These are phyloP conservation scores for Microbotryum scabiosae DNA, from an alignment of 1,284 basidiomycete genomes.

Conservation along the genomic window DNA sequence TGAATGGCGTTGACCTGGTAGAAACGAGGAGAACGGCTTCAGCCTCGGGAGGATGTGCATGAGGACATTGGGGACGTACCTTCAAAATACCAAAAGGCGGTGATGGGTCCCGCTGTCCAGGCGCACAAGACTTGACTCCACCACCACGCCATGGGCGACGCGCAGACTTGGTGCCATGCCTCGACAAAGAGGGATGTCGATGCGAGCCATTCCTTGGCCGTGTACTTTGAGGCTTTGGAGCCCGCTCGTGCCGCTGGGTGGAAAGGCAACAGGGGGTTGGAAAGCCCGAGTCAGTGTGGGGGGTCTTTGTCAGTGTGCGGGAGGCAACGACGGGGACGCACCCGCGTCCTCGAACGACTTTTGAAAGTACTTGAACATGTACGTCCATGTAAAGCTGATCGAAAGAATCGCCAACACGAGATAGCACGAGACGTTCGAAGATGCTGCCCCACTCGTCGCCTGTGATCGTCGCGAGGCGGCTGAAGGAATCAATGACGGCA, in stretches of 20 bases:
- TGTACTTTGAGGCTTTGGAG: slow-evolving; percentile 35
- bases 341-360: slow-evolving; percentile 31
- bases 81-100: slow-evolving; percentile 52
- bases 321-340: slow-evolving; percentile 17
- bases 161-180: slow-evolving; percentile 51
- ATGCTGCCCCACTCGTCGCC: slow-evolving; percentile 1
- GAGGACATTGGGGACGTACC: slow-evolving; percentile 42
- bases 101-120: slow-evolving; percentile 58
- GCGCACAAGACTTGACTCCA: slow-evolving; percentile 64
- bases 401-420: slow-evolving; percentile 17
- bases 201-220: slow-evolving; percentile 50
- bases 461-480: too few species aligned
- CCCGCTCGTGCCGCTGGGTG: slow-evolving; percentile 36
- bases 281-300: neutral
- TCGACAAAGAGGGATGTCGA: slow-evolving; percentile 59
- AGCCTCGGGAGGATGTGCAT: neutral
- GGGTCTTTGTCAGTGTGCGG: slow-evolving; percentile 12
- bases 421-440: slow-evolving; percentile 6
- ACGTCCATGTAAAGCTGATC: slow-evolving; percentile 27
- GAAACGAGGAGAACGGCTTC: neutral
- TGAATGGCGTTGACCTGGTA: slow-evolving; percentile 44
- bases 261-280: slow-evolving; percentile 2
- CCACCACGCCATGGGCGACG: slow-evolving; percentile 54
- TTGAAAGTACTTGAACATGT: slow-evolving; percentile 37
- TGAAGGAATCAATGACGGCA: slow-evolving; percentile 30